Percentiles rank a stretch among this genome's conserved stretches.
phyloP scores from a whole-genome alignment of 768 basidiomycete genomes.

The Calvatia gigantea region DNA sequence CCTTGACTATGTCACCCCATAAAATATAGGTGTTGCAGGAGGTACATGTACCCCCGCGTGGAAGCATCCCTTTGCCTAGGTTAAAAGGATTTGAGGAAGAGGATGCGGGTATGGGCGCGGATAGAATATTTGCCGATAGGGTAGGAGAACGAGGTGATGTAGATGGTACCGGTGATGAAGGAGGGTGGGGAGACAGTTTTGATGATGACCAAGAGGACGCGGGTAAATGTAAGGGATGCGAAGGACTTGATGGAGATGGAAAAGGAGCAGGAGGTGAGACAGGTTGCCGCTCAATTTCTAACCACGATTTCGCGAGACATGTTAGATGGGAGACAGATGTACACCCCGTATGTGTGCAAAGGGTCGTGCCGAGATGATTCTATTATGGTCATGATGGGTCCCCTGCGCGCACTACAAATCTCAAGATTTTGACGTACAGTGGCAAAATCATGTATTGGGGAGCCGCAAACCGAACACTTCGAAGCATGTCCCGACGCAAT shows the following conservation, averaged over 20 bases:
- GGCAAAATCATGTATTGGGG: conserved; percentile 35
- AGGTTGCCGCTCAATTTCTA: conserved; percentile 17
- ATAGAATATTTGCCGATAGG: not conserved
- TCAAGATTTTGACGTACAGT: conserved; percentile 28
- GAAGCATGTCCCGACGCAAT: conserved; percentile 29
- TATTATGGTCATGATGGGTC: too few relatives aligned
- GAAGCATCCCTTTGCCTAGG: conserved; percentile 35
- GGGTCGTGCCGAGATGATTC: conserved; percentile 46
- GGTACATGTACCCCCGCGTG: conserved; percentile 59
- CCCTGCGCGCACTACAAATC: too few relatives aligned
- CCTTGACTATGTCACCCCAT: conserved; percentile 69
- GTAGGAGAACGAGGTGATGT: conserved; percentile 16
- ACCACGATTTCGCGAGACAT: conserved; percentile 52
- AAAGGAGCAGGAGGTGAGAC: not conserved
- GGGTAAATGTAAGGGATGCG: not conserved
- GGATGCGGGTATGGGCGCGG: not conserved
- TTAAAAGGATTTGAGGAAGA: not conserved
- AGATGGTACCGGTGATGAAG: not conserved
- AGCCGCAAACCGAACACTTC: conserved; percentile 47
- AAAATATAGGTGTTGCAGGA: conserved; percentile 52
- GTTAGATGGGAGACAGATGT: conserved; percentile 50
- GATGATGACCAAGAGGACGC: not conserved
- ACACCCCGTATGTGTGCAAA: conserved; percentile 54
- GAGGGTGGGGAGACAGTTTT: not conserved
- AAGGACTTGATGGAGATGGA: not conserved